Conservation (phyloP, 2,329 filamentous ascomycete genomes). For the Penicillium digitatum region DNA sequence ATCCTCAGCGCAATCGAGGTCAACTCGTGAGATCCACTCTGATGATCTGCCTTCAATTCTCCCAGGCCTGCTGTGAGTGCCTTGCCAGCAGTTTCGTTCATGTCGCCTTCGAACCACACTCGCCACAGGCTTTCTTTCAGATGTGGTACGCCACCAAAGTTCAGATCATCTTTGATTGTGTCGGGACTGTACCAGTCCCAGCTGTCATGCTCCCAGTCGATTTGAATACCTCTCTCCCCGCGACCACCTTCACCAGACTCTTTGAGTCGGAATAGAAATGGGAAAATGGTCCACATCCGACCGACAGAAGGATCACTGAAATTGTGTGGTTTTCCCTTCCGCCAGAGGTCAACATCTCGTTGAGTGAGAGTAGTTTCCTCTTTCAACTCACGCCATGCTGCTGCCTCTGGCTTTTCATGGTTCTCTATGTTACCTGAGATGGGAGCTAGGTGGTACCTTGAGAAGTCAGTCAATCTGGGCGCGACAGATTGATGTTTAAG, state of each 20-base stretch:
- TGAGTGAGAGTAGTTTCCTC: conserved; percentile 59
- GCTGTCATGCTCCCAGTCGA: conserved; percentile 61
- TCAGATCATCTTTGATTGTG: conserved; percentile 46
- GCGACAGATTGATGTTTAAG: background rate
- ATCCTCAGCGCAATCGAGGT: conserved; percentile 52
- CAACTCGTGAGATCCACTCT: conserved; percentile 58
- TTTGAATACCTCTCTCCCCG: conserved; percentile 48
- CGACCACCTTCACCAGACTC: conserved; percentile 25
- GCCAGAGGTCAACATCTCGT: conserved; percentile 49
- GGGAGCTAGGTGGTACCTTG: conserved; percentile 55
- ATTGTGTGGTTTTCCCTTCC: conserved; percentile 56
- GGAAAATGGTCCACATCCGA: conserved; percentile 60
- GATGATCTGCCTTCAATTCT: conserved; percentile 53
- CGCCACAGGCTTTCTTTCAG: conserved; percentile 56
- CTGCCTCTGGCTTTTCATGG: conserved; percentile 52
- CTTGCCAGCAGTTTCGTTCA: conserved; percentile 46
- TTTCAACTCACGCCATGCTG: conserved; percentile 59
- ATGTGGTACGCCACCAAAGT: conserved; percentile 54
- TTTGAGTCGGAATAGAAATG: conserved; percentile 55
- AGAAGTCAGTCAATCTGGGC: background rate
- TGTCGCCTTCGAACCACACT: conserved; percentile 56
- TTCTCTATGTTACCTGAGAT: conserved; percentile 60
- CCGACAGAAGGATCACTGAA: conserved; percentile 53
- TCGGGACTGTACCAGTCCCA: conserved; percentile 57
- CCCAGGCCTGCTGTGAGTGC: conserved; percentile 49